A percentile compares a stretch with the other conserved stretches of the same genome.
Conservation (phyloP, 1,139 yeast species). For the Chernovozyma aurita region DNA sequence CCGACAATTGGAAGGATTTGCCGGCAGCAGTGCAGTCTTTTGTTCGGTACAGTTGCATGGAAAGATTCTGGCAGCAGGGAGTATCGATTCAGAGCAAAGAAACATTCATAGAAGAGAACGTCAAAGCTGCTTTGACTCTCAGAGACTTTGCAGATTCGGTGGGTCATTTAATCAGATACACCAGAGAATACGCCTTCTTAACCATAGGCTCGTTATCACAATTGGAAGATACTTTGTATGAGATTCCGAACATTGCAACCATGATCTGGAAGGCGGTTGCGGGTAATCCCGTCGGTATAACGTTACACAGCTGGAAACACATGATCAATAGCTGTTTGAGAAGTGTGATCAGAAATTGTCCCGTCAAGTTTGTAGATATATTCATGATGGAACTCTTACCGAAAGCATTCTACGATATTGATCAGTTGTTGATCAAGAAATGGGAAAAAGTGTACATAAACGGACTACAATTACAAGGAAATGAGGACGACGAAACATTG, state of each 20-base stretch:
- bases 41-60: slow-evolving; percentile 82
- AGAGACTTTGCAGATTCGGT: slow-evolving; percentile 97
- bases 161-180: slow-evolving; percentile 93
- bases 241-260: slow-evolving; percentile 74
- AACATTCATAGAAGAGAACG: slow-evolving; percentile 90
- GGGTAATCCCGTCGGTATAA: slow-evolving; percentile 79
- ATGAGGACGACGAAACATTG: slow-evolving; percentile 74
- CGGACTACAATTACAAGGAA: slow-evolving; percentile 69
- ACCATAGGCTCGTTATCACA: slow-evolving; percentile 89
- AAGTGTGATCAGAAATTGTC: slow-evolving; percentile 85
- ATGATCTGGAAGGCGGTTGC: slow-evolving; percentile 83
- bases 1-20: slow-evolving; percentile 81
- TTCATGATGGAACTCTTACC: slow-evolving; percentile 81
- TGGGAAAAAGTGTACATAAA: slow-evolving; percentile 73
- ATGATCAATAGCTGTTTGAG: slow-evolving; percentile 87
- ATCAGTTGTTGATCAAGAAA: slow-evolving; percentile 58
- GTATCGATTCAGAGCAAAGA: slow-evolving; percentile 92
- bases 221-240: slow-evolving; percentile 83
- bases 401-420: slow-evolving; percentile 66
- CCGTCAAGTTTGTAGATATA: slow-evolving; percentile 57
- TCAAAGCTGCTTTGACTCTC: slow-evolving; percentile 86
- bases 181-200: slow-evolving; percentile 91
- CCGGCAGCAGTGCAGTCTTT: slow-evolving; percentile 90
- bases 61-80: slow-evolving; percentile 98
- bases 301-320: slow-evolving; percentile 96